Evolutionary conservation across 1,139 yeast genomes (phyloP), one percentile per base, ranked within the genome.

Genomic region (Geotrichum phurueaensis): DNA sequence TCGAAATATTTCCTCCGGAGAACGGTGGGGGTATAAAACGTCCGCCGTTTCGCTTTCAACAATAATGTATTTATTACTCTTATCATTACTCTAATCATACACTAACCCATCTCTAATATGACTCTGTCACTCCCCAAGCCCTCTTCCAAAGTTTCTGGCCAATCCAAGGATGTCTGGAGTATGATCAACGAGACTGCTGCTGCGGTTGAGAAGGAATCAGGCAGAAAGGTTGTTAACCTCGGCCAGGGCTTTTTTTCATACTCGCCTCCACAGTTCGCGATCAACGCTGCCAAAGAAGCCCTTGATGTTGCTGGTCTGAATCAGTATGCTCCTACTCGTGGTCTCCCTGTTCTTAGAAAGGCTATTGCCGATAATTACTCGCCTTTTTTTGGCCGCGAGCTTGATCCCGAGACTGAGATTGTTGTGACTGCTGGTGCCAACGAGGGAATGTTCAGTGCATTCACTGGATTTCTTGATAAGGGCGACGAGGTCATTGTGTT

Each of bases 231-330:
- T 60, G 86, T 86, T 66, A 94, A 94, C 69, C 81, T 94, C 63
- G 99, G 99, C 48, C 99, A 94, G 74, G 99, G 99, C 0, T 94
- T 94, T 75, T 94, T 94, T 78, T 89, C 97, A 1, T 94, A 92
- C 73, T 83, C 91, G 50, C 97, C 98, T 1, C 99, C 99, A 0
- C 83, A 83, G 23, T 94, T 94, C 75, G 97, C 96, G 15, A 79
- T 88, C 64, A 79, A 83, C 18, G 96, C 97, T 1, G 96, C 94
- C n/a, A 81, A 83, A 65, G 79, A 81, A 53, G 94, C 97, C 0
- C 78, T 92, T 60, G 83, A 83, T 54, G 78, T 78, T 47, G 87
- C 97, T 7, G 80, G 84, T 65, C 84, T 83, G 72, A 92, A 94
- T 73, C 99, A 94, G 75, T 94, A 94, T 71, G 89, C 98, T 2